Conservation (phyloP, 352 stramenopile species). For the Thraustochytrium striatum region DNA sequence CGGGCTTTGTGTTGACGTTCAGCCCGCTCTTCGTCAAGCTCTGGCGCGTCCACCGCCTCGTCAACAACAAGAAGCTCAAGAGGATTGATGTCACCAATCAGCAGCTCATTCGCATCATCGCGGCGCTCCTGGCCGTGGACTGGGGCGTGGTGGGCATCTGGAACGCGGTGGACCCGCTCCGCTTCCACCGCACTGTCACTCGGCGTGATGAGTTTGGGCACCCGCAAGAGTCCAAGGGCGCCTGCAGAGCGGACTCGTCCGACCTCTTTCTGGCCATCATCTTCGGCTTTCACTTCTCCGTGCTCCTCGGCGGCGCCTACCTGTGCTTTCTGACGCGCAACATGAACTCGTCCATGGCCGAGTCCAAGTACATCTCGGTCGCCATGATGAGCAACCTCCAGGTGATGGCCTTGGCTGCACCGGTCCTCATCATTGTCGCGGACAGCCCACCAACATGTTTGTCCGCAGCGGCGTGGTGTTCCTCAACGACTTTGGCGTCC, state of each 20-base stretch:
- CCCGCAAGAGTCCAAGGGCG: neutral
- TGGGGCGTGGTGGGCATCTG: neutral
- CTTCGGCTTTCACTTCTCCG: neutral
- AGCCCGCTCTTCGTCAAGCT: slow-evolving; percentile 36
- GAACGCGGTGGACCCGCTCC: neutral
- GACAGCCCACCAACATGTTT: neutral
- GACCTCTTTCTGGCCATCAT: neutral
- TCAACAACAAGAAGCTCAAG: slow-evolving; percentile 50
- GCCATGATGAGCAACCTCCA: neutral
- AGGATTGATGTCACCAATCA: slow-evolving; percentile 7
- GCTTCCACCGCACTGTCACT: neutral
- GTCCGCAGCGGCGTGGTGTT: neutral
- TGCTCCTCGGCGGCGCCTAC: neutral
- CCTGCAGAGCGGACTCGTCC: neutral
- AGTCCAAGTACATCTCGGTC: neutral
- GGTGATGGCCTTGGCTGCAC: neutral
- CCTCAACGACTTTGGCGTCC: neutral
- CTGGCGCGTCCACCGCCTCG: slow-evolving; percentile 39
- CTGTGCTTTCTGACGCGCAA: neutral
- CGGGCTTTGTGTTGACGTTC: slow-evolving; percentile 39
- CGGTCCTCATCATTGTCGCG: neutral
- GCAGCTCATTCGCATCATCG: slow-evolving; percentile 18
- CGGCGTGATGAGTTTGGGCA: neutral
- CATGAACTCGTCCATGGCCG: neutral
- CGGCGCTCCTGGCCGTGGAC: slow-evolving; percentile 15